Evolutionary conservation across 192 early-diverging fungal genomes (phyloP), one percentile per base, ranked within the genome.

Genomic region (Cladochytrium replicatum): DNA sequence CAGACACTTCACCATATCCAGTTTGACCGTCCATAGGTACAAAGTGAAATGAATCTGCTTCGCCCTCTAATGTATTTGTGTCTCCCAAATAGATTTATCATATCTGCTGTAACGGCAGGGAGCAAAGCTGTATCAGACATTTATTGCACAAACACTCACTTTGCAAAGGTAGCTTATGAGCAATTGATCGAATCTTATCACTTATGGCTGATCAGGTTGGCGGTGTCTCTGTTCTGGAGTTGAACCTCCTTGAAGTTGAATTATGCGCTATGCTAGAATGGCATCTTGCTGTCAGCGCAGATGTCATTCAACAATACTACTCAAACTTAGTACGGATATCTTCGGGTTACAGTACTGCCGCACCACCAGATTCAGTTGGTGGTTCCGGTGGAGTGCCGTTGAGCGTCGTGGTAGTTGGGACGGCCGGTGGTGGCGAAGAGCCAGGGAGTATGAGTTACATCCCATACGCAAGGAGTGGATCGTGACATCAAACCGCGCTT

Each of bases 121-220:
- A 80, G 85, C 38, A 97, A 97, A 60, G 82, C 85, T 0, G 52
- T 97, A 46, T 93, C 86, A 48, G 93, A 97, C 58, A 86, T 83
- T 22, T 97, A 96, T 53, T 69, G 89, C 55, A 97, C 93, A 13
- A 99, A 99, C 60, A 71, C 83, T 11, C 86, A 90, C 57, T 99
- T 91, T 64, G 93, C 92, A 0, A 87, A 87, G 58, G 57, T 47
- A 22, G 9, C n/a, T 48, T n/a, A 11, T 48, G 9, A 25, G 52
- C 23, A n/a, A 19, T 41, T 0, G 1, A 31, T 23, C 19, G 17
- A 54, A 2, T 54, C 26, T 54, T 40, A 23, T 22, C 19, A 22
- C 15, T 19, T 2, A 50, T 44, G 19, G 2, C 3, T 23, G 50
- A 50, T 5, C 2, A 19, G 49, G 90, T 99, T 11, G 96, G 96